Conservation (phyloP, 805 yeast species). For the Nakazawaea anatomiae region DNA sequence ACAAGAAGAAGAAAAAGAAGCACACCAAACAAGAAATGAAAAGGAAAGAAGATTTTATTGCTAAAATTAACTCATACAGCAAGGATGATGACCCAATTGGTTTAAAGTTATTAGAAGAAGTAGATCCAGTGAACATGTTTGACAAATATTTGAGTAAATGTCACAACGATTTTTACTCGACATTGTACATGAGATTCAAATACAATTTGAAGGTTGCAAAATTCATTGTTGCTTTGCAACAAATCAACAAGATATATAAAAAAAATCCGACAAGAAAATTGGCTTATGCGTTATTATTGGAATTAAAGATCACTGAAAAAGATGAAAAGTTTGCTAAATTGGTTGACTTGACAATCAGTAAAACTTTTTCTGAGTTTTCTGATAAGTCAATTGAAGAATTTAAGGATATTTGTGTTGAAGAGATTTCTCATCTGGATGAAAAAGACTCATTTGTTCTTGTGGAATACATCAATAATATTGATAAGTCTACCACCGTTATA, state of each 20-base stretch:
- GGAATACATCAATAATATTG: conserved; percentile 3
- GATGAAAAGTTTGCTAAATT: conserved; percentile 8
- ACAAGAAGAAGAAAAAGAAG: conserved; percentile 36
- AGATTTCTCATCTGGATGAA: conserved; percentile 1
- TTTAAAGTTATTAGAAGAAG: conserved; percentile 26
- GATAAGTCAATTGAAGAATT: background rate
- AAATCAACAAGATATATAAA: conserved; percentile 27
- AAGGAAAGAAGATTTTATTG: conserved; percentile 48
- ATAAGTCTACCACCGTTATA: background rate
- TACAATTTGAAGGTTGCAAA: conserved; percentile 25
- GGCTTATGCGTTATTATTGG: conserved; percentile 6
- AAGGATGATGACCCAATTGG: conserved; percentile 62
- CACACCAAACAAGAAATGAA: conserved; percentile 52
- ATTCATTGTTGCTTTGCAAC: conserved; percentile 39
- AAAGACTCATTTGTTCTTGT: conserved; percentile 1
- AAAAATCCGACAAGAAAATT: conserved; percentile 11
- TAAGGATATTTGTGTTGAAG: conserved; percentile 1
- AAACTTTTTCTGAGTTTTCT: conserved; percentile 5
- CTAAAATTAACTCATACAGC: conserved; percentile 29
- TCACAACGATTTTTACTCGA: conserved; percentile 33
- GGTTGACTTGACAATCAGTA: conserved; percentile 7
- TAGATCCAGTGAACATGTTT: conserved; percentile 39
- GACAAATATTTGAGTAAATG: conserved; percentile 28
- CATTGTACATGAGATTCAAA: conserved; percentile 36
- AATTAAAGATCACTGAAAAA: conserved; percentile 3